Conservation (phyloP, 805 yeast species). For the Saccharomycopsis sp. region DNA sequence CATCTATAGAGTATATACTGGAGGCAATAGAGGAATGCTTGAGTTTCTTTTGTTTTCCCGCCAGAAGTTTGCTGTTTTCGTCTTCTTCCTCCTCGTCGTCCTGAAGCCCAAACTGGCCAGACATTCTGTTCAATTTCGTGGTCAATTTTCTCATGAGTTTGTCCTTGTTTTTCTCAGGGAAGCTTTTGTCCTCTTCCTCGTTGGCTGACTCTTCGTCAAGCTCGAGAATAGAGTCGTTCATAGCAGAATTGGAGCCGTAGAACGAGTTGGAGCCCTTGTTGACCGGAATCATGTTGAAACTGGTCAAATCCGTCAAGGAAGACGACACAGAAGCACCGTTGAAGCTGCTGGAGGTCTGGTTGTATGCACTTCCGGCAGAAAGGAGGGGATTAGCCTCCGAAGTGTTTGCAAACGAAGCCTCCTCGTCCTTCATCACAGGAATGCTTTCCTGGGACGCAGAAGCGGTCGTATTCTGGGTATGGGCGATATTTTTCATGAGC, state of each 20-base stretch:
- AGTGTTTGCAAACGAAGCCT: not conserved
- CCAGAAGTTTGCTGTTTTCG: slow-evolving; percentile 12
- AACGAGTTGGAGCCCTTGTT: not conserved
- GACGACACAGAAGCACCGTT: not conserved
- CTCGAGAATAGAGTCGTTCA: not conserved
- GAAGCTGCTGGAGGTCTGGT: not conserved
- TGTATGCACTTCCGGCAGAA: not conserved
- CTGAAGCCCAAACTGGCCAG: slow-evolving; percentile 19
- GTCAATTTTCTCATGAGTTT: slow-evolving; percentile 20
- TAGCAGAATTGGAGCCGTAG: not conserved
- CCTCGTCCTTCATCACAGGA: slow-evolving; percentile 2
- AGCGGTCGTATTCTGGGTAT: not conserved
- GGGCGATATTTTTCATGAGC: not conserved
- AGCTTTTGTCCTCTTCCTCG: not conserved
- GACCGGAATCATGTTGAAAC: slow-evolving; percentile 3
- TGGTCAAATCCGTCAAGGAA: not conserved
- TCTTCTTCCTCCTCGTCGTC: slow-evolving; percentile 14
- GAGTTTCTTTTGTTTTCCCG: not conserved
- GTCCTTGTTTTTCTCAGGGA: slow-evolving; percentile 14
- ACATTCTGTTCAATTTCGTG: slow-evolving; percentile 18
- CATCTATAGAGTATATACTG: slow-evolving; percentile 17
- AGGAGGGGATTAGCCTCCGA: too few relatives aligned
- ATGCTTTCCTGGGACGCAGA: not conserved
- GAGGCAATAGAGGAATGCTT: slow-evolving; percentile 18
- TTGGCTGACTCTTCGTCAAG: not conserved